Evolutionary conservation across 306 rosid species (phyloP).

Genomic region (Clitoria ternatea): DNA sequence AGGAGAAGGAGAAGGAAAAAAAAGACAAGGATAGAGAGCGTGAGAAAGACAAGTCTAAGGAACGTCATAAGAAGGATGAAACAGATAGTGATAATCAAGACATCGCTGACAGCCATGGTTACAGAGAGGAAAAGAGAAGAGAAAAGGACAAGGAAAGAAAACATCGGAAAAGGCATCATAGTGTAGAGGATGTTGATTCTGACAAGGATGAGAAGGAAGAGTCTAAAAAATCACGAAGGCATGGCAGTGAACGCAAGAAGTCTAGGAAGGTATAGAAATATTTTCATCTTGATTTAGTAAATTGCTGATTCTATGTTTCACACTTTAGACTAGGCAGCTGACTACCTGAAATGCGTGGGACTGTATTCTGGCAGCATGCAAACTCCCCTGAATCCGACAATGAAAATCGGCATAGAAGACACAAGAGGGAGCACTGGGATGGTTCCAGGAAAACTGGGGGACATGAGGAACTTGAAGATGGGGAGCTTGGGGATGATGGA

Average conservation of each 20-base stretch:
- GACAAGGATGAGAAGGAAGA: conserved; percentile 96
- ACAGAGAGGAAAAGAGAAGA: conserved; percentile 89
- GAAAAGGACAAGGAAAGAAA: conserved; percentile 89
- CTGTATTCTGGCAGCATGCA: conserved; percentile 58
- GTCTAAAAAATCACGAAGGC: conserved; percentile 77
- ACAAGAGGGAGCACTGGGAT: conserved; percentile 85
- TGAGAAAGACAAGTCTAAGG: conserved; percentile 82
- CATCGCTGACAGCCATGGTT: conserved; percentile 49
- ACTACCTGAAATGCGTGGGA: conserved; percentile 19
- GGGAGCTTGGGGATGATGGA: conserved; percentile 92
- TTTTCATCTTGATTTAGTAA: not conserved
- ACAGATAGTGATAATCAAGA: conserved; percentile 80
- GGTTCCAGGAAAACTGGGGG: conserved; percentile 66
- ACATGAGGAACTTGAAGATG: conserved; percentile 89
- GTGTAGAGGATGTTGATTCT: conserved; percentile 70
- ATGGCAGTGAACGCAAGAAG: conserved; percentile 87
- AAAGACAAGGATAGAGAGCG: conserved; percentile 88
- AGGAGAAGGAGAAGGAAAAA: conserved; percentile 52
- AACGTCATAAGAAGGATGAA: conserved; percentile 84
- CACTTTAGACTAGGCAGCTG: not conserved
- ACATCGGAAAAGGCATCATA: conserved; percentile 91
- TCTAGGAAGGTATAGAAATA: conserved; percentile 64
- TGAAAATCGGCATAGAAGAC: conserved; percentile 79
- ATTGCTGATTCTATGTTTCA: not conserved
- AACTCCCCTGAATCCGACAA: conserved; percentile 89